Evolutionary conservation across 306 rosid genomes (phyloP).

Genomic region (Cyclanthera cordifolia): DNA sequence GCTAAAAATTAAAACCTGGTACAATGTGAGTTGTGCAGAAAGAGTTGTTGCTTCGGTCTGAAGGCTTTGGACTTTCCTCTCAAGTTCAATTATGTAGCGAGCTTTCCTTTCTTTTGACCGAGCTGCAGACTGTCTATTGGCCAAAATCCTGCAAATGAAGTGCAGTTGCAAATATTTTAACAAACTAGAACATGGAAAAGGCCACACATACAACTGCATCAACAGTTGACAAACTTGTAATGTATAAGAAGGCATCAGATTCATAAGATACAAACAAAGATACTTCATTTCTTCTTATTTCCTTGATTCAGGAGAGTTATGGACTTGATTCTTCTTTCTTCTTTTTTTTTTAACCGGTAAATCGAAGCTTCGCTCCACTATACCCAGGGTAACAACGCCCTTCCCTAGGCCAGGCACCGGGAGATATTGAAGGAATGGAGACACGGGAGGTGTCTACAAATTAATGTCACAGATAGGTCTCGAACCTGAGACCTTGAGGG

Average conservation of each 20-base stretch:
- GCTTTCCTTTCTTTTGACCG: slow-evolving; percentile 99
- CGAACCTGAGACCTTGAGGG: too few relatives aligned
- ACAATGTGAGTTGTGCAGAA: slow-evolving; percentile 75
- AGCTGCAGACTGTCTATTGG: slow-evolving; percentile 93
- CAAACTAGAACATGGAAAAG: background rate
- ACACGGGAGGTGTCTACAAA: too few relatives aligned
- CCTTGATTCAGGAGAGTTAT: background rate
- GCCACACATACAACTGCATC: background rate
- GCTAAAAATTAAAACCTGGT: slow-evolving; percentile 51
- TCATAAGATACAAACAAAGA: too few relatives aligned
- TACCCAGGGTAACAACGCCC: too few relatives aligned
- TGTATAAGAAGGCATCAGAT: background rate
- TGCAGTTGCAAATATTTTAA: background rate
- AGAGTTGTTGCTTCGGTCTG: slow-evolving; percentile 98
- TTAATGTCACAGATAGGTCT: too few relatives aligned
- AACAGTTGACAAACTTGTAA: background rate
- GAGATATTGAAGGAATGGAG: too few relatives aligned
- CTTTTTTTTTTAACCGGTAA: too few relatives aligned
- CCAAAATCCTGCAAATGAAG: slow-evolving; percentile 63
- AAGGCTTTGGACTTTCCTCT: slow-evolving; percentile 85
- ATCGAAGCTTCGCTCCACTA: too few relatives aligned
- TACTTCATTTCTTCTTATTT: background rate
- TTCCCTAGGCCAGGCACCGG: too few relatives aligned
- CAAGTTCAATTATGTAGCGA: slow-evolving; percentile 75
- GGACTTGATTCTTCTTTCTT: too few relatives aligned